Percentiles rank a stretch among this genome's conserved stretches.
phyloP scores from a whole-genome alignment of 192 early-diverging fungal genomes.

The Dissophora globulifera region DNA sequence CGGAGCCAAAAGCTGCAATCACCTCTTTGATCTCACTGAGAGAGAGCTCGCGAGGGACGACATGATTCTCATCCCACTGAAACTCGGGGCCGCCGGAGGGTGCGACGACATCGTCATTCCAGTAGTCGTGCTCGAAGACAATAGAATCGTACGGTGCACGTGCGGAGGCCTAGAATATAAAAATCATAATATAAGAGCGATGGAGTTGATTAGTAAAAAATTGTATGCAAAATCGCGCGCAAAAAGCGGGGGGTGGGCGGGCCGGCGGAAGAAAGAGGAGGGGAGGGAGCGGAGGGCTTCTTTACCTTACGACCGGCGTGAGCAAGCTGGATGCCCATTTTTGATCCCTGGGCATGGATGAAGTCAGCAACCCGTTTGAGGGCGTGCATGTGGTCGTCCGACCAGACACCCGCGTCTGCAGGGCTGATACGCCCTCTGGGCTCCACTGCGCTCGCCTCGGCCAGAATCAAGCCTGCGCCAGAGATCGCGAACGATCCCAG shows the following conservation, averaged over 20 bases:
- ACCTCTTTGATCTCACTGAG: constrained; percentile 74
- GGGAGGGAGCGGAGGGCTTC: background rate
- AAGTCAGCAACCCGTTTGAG: constrained; percentile 70
- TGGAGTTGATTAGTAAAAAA: background rate
- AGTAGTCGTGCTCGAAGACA: constrained; percentile 60
- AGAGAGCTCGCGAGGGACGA: constrained; percentile 67
- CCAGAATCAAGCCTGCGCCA: constrained; percentile 82
- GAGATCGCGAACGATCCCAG: constrained; percentile 76
- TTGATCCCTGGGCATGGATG: constrained; percentile 68
- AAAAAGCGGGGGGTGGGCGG: too few species aligned
- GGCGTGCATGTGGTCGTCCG: constrained; percentile 79
- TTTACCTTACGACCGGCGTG: constrained; percentile 85
- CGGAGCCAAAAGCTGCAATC: constrained; percentile 70
- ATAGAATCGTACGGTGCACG: background rate
- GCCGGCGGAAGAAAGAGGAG: too few species aligned
- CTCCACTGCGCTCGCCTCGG: constrained; percentile 81
- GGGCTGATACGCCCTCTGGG: constrained; percentile 85
- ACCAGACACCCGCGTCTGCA: constrained; percentile 83
- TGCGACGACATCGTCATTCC: constrained; percentile 77
- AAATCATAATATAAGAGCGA: background rate
- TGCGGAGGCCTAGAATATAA: constrained; percentile 11
- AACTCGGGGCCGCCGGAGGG: constrained; percentile 64
- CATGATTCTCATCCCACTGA: constrained; percentile 51
- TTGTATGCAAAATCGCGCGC: background rate
- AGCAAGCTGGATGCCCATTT: constrained; percentile 79